These are phyloP conservation scores for Annulohypoxylon moriforme DNA, from an alignment of 495 filamentous ascomycete genomes.

Conservation along the genomic window DNA sequence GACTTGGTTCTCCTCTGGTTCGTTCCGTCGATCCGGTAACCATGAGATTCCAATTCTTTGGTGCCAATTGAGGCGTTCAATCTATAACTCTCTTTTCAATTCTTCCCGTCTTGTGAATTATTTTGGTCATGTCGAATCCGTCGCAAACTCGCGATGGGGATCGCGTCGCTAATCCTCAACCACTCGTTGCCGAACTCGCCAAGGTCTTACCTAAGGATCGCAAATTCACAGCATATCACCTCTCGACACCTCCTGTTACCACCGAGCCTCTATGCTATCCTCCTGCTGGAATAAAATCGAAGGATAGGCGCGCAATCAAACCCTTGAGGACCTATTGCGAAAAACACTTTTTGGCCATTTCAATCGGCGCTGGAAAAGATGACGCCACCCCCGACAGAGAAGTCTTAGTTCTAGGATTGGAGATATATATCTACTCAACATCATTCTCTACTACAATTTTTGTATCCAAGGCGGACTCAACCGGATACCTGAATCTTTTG, in stretches of 20 bases:
- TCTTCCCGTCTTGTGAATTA: not conserved
- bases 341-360: conserved; percentile 84
- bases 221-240: conserved; percentile 81
- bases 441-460: conserved; percentile 86
- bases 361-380: conserved; percentile 59
- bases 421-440: conserved; percentile 77
- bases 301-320: conserved; percentile 39
- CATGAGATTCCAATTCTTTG: conserved; percentile 6
- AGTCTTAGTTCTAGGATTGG: conserved; percentile 63
- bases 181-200: conserved; percentile 67
- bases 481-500: conserved; percentile 81
- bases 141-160: conserved; percentile 37
- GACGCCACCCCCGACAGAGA: conserved; percentile 15
- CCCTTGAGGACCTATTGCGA: conserved; percentile 79
- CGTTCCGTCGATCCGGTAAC: not conserved
- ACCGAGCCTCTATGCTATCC: conserved; percentile 82
- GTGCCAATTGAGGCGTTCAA: conserved; percentile 17
- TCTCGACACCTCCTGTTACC: conserved; percentile 83
- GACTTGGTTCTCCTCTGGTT: not conserved
- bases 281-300: conserved; percentile 59
- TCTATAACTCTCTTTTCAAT: not conserved
- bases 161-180: conserved; percentile 40
- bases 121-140: conserved; percentile 41
- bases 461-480: conserved; percentile 97
- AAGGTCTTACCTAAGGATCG: conserved; percentile 75